Evolutionary conservation across 371 early-diverging fungal species (phyloP).

Genomic region (Mucor irregularis): DNA sequence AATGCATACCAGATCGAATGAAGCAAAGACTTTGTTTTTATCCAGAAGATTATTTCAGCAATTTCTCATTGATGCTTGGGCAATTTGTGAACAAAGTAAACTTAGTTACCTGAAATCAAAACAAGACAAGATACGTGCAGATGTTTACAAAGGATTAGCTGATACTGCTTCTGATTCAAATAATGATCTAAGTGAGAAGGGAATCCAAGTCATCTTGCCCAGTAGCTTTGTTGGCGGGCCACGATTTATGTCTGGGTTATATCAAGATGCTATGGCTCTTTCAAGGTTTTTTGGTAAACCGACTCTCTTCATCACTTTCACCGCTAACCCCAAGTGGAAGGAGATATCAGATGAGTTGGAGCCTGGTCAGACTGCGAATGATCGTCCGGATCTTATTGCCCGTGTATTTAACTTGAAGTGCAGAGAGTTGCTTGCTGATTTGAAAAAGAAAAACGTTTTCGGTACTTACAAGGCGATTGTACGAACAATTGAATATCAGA

Average conservation of each 20-base stretch:
- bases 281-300: constrained; percentile 22
- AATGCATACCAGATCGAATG: neutral
- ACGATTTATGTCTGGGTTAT: constrained; percentile 11
- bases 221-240: neutral
- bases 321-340: constrained; percentile 32
- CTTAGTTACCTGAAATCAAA: neutral
- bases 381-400: constrained; percentile 17
- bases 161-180: neutral
- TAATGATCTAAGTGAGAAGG: neutral
- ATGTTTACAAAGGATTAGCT: neutral
- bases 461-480: neutral
- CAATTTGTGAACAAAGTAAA: constrained; percentile 5
- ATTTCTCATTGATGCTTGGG: constrained; percentile 10
- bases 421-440: neutral
- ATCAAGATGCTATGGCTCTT: constrained; percentile 33
- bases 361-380: constrained; percentile 8
- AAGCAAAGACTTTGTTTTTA: neutral
- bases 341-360: constrained; percentile 23
- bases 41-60: constrained; percentile 4
- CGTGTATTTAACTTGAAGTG: constrained; percentile 29
- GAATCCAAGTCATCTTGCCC: neutral
- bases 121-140: neutral
- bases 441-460: neutral
- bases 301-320: constrained; percentile 39
- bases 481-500: constrained; percentile 5